A percentile compares a stretch with the other conserved stretches of the same genome.
These are phyloP conservation scores for Pestalotiopsis sp. DNA, from an alignment of 2,329 filamentous ascomycete species.

Conservation along the genomic window DNA sequence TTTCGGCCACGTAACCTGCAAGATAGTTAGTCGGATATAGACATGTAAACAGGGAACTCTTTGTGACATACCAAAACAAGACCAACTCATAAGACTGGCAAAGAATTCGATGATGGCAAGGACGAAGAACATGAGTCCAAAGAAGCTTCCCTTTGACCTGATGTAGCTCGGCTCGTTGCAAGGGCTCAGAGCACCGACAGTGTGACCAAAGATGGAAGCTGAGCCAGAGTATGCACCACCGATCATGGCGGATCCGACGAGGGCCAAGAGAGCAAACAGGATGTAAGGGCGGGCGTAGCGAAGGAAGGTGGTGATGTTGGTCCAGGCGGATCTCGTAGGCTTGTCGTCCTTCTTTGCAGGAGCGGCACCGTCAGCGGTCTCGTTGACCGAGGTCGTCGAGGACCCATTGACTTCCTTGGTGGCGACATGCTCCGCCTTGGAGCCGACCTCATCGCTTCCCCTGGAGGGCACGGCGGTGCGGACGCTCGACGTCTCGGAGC, in stretches of 20 bases:
- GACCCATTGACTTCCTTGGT: constrained; percentile 16
- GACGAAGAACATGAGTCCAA: constrained; percentile 45
- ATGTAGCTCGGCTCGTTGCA: constrained; percentile 42
- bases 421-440: constrained; percentile 28
- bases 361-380: constrained; percentile 12
- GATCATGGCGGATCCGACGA: constrained; percentile 50
- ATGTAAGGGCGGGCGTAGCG: constrained; percentile 39
- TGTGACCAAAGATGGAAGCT: constrained; percentile 56
- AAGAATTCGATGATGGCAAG: constrained; percentile 57
- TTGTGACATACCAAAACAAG: constrained; percentile 38
- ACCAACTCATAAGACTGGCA: constrained; percentile 60
- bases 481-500: constrained; percentile 33
- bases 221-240: constrained; percentile 54
- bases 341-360: constrained; percentile 13
- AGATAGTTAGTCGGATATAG: neutral
- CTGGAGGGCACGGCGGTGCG: constrained; percentile 27
- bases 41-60: neutral
- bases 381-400: constrained; percentile 10
- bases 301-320: constrained; percentile 37
- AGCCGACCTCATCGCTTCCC: constrained; percentile 36
- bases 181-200: constrained; percentile 50
- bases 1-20: constrained; percentile 57
- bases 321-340: constrained; percentile 29
- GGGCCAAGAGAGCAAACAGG: constrained; percentile 38
- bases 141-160: constrained; percentile 33